phyloP scores from a whole-genome alignment of 768 basidiomycete species.

The Auriscalpium microsporum region DNA sequence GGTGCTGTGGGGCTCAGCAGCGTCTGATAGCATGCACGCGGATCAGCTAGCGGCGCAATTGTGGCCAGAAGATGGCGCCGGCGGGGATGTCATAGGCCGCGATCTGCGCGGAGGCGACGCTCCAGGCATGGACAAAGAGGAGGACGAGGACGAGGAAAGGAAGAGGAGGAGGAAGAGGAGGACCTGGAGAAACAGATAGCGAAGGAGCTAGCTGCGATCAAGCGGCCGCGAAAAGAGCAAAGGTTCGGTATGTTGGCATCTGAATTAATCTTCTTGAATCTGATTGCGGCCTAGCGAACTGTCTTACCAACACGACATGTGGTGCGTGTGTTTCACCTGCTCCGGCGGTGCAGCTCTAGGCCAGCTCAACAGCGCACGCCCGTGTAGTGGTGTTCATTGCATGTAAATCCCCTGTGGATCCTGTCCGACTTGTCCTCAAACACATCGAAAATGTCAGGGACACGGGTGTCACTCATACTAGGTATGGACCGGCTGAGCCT shows the following conservation, averaged over 20 bases:
- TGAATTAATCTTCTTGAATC: neutral
- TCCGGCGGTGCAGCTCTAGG: neutral
- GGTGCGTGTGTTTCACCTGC: constrained; percentile 35
- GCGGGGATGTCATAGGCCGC: neutral
- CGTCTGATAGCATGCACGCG: neutral
- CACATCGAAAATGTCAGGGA: constrained; percentile 54
- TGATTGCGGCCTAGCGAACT: constrained; percentile 43
- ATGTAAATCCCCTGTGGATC: constrained; percentile 70
- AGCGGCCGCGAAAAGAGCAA: constrained; percentile 51
- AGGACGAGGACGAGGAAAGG: constrained; percentile 36
- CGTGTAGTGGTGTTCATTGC: constrained; percentile 67
- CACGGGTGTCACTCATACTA: constrained; percentile 58
- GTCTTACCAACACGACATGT: constrained; percentile 73
- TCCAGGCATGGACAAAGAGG: constrained; percentile 17
- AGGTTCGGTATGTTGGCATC: constrained; percentile 48
- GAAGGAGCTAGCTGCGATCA: constrained; percentile 63
- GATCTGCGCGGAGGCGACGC: constrained; percentile 1
- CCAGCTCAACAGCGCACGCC: too few relatives aligned
- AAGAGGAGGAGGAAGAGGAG: constrained; percentile 31
- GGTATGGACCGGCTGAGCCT: constrained; percentile 29
- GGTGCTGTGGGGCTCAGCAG: neutral
- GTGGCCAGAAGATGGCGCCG: constrained; percentile 42
- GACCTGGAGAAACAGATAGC: constrained; percentile 66
- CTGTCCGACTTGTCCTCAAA: constrained; percentile 56
- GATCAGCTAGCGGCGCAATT: constrained; percentile 58